Evolutionary conservation across 345 rosid genomes (phyloP).

Genomic region (Lumnitzera racemosa): DNA sequence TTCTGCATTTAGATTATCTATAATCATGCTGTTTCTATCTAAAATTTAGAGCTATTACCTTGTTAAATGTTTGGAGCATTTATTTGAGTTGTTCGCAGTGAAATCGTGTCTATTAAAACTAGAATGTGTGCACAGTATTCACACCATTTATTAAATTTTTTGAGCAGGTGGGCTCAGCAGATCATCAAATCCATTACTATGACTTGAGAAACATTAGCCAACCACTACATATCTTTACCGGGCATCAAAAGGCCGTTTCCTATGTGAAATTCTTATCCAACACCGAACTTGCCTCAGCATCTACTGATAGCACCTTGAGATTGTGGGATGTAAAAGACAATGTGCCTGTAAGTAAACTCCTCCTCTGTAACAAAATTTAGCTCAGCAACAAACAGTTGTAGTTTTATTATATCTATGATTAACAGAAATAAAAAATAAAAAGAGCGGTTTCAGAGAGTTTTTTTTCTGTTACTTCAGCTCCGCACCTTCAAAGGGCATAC

Average conservation of each 20-base stretch:
- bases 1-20: too few relatives aligned
- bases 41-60: too few relatives aligned
- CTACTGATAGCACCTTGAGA: constrained; percentile 47
- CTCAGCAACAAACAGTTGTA: too few relatives aligned
- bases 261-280: constrained; percentile 57
- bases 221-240: constrained; percentile 48
- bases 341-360: constrained; percentile 22
- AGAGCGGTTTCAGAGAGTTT: too few relatives aligned
- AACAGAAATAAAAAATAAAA: too few relatives aligned
- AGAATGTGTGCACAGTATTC: background rate
- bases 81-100: too few relatives aligned
- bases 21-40: too few relatives aligned
- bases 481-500: constrained; percentile 50
- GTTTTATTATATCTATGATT: too few relatives aligned
- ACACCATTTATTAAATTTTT: background rate
- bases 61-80: too few relatives aligned
- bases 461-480: constrained; percentile 18
- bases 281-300: constrained; percentile 57
- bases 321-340: constrained; percentile 60
- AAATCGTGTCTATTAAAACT: background rate
- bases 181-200: constrained; percentile 51
- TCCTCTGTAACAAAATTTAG: too few relatives aligned
- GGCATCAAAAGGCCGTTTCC: constrained; percentile 59
- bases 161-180: constrained; percentile 61
- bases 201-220: constrained; percentile 45